phyloP scores from a whole-genome alignment of 495 filamentous ascomycete species.

The Penicillium canariense region DNA sequence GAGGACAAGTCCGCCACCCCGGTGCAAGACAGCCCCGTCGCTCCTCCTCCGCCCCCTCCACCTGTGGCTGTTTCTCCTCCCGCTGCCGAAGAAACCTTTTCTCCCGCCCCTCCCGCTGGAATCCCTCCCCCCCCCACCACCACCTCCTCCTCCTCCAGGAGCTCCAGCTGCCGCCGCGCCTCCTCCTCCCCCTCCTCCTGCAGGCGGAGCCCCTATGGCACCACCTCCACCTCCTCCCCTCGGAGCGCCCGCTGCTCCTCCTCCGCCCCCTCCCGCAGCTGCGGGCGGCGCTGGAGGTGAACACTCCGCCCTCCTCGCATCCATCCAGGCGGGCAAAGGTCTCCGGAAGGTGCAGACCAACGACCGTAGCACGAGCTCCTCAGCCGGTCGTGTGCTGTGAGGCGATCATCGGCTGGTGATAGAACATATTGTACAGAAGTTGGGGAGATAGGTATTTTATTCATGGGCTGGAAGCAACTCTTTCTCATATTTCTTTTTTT shows the following conservation, averaged over 20 bases:
- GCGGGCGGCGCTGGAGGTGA: conserved; percentile 44
- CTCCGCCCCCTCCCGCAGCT: conserved; percentile 35
- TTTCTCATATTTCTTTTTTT: background rate
- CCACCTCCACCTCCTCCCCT: conserved; percentile 43
- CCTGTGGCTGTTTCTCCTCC: conserved; percentile 33
- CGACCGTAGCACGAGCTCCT: conserved; percentile 68
- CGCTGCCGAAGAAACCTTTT: conserved; percentile 28
- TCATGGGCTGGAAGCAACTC: background rate
- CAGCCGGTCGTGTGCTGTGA: conserved; percentile 69
- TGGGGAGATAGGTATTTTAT: background rate
- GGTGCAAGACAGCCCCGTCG: conserved; percentile 34
- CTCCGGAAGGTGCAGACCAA: conserved; percentile 83
- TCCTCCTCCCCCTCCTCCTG: conserved; percentile 31
- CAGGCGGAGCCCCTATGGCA: conserved; percentile 19
- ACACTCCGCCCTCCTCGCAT: conserved; percentile 65
- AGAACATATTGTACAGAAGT: conserved; percentile 26
- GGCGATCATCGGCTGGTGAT: background rate
- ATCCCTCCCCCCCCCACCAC: conserved; percentile 38
- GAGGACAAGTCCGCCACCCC: conserved; percentile 53
- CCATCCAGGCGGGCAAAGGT: conserved; percentile 74
- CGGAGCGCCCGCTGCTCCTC: conserved; percentile 22
- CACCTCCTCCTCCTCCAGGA: conserved; percentile 34
- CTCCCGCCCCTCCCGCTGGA: conserved; percentile 26
- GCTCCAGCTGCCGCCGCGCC: conserved; percentile 27
- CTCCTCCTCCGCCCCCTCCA: conserved; percentile 27